Conservation (phyloP, 306 rosid genomes). For the Prunus kanzakura region DNA sequence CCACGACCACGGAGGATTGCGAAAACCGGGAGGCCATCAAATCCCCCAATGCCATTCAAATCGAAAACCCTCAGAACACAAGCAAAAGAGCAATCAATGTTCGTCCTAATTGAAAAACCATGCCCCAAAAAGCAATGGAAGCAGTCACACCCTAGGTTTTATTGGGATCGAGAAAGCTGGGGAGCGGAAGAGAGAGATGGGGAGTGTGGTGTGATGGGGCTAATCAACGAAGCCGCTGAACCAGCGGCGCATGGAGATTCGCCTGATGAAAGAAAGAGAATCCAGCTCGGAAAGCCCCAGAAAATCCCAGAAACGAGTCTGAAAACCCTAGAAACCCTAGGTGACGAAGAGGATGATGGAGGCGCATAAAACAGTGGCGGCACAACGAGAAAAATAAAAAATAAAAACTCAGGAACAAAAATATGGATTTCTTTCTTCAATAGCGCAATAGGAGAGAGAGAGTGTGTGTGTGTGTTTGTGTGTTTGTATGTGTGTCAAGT, state of each 20-base stretch:
- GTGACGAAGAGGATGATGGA: constrained; percentile 36
- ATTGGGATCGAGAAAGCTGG: constrained; percentile 15
- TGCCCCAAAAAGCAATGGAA: constrained; percentile 7
- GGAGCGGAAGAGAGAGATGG: neutral
- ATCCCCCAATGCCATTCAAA: constrained; percentile 99
- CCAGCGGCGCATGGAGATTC: constrained; percentile 80
- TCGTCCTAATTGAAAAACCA: constrained; percentile 31
- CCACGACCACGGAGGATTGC: constrained; percentile 67
- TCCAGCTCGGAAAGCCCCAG: constrained; percentile 53
- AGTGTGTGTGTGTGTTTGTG: too few species aligned
- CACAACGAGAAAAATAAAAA: constrained; percentile 8
- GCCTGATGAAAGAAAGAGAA: constrained; percentile 50
- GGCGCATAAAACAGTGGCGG: constrained; percentile 67
- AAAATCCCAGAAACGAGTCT: neutral
- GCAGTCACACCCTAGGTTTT: neutral
- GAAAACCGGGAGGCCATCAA: constrained; percentile 92
- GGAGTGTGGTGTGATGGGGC: constrained; percentile 5
- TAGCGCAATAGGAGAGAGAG: neutral
- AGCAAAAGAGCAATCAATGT: constrained; percentile 35
- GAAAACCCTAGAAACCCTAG: constrained; percentile 54
- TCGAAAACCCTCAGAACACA: constrained; percentile 29
- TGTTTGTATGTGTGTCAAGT: too few species aligned
- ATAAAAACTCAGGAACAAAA: constrained; percentile 25
- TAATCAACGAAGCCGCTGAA: constrained; percentile 80
- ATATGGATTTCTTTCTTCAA: constrained; percentile 13